phyloP scores from a whole-genome alignment of 768 basidiomycete species.

The Lactifluus subvellereus region DNA sequence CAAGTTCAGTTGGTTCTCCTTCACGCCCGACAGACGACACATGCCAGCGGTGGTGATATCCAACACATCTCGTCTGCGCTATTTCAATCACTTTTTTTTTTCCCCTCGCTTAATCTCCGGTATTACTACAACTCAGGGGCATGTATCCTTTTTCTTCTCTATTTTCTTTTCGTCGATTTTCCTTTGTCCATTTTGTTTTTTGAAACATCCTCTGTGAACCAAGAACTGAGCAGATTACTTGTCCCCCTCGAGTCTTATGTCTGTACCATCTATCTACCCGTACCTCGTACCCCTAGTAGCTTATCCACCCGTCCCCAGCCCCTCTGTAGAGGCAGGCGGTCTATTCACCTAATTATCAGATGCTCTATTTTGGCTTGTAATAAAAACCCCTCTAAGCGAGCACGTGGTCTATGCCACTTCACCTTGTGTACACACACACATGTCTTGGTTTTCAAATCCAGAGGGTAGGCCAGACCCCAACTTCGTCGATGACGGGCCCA shows the following conservation, averaged over 20 bases:
- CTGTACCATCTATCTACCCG: conserved; percentile 22
- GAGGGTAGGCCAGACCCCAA: conserved; percentile 31
- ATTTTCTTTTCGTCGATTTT: not conserved
- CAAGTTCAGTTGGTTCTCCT: not conserved
- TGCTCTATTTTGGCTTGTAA: conserved; percentile 18
- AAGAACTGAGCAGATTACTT: conserved; percentile 12
- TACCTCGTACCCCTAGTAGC: conserved; percentile 19
- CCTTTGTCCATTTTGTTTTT: not conserved
- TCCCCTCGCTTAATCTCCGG: not conserved
- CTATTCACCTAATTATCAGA: conserved; percentile 23
- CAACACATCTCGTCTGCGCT: conserved; percentile 16
- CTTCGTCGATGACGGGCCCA: conserved; percentile 37
- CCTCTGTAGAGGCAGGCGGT: not conserved
- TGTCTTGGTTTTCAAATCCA: conserved; percentile 64
- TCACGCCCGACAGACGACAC: not conserved
- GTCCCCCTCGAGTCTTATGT: conserved; percentile 5
- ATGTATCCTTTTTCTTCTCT: conserved; percentile 2
- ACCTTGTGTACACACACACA: conserved; percentile 25
- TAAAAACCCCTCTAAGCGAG: not conserved
- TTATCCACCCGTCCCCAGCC: conserved; percentile 13
- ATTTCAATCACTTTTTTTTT: conserved; percentile 1
- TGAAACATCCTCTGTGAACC: conserved; percentile 4
- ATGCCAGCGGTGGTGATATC: conserved; percentile 17
- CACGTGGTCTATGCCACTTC: too few species aligned
- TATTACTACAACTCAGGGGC: conserved; percentile 14